Percentiles rank a stretch among this genome's conserved stretches.
Evolutionary conservation across 1,139 yeast genomes (phyloP).

Genomic region (Sugiyamaella xylanicola): DNA sequence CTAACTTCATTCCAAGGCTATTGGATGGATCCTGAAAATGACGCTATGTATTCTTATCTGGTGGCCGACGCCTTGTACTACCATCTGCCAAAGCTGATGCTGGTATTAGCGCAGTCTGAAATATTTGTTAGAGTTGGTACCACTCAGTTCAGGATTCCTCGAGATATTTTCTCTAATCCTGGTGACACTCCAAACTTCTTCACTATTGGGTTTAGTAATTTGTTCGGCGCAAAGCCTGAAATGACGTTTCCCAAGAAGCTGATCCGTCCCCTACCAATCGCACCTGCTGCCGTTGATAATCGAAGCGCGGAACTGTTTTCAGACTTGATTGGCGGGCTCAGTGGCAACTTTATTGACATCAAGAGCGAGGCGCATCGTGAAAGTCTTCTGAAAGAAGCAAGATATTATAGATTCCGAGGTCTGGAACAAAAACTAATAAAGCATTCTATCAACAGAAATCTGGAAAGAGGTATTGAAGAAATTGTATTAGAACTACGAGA

Average conservation of each 20-base stretch:
- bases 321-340: conserved; percentile 59
- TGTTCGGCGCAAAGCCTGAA: conserved; percentile 52
- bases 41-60: conserved; percentile 60
- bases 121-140: conserved; percentile 66
- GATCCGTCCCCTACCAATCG: conserved; percentile 76
- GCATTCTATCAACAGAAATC: conserved; percentile 54
- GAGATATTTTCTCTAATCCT: conserved; percentile 51
- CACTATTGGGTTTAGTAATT: conserved; percentile 58
- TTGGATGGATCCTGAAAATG: conserved; percentile 58
- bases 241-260: conserved; percentile 44
- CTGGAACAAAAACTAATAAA: conserved; percentile 71
- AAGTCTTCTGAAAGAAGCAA: conserved; percentile 65
- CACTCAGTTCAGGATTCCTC: conserved; percentile 59
- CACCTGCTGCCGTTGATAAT: conserved; percentile 55
- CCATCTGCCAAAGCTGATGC: conserved; percentile 59
- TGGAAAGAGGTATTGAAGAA: conserved; percentile 54
- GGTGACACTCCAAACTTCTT: conserved; percentile 83
- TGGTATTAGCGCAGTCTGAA: conserved; percentile 55
- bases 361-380: conserved; percentile 55
- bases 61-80: conserved; percentile 77
- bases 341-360: conserved; percentile 56
- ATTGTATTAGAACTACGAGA: conserved; percentile 49
- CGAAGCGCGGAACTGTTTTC: conserved; percentile 61
- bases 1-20: conserved; percentile 46
- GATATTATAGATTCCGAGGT: conserved; percentile 72